Evolutionary conservation across 371 early-diverging fungal species (phyloP), one percentile per base, ranked within the genome.

Genomic region (Synchytrium microbalum): DNA sequence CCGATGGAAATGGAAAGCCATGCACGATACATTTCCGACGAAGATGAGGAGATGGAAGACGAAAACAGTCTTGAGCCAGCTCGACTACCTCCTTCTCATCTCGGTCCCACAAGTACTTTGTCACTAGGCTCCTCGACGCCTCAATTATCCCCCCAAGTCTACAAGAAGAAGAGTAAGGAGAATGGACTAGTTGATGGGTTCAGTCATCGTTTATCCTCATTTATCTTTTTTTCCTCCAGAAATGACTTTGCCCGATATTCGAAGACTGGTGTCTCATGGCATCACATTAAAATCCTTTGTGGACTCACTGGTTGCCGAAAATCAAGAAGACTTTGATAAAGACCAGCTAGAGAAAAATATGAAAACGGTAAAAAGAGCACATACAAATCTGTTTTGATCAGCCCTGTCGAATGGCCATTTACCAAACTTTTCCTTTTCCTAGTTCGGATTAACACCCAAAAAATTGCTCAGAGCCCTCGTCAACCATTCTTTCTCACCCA

Each of bases 181-280:
- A n/a, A n/a, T n/a, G n/a, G n/a, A n/a, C n/a, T n/a, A n/a, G n/a
- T n/a, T n/a, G n/a, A n/a, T n/a, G n/a, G n/a, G n/a, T n/a, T n/a
- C n/a, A n/a, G n/a, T n/a, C n/a, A n/a, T n/a, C n/a, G n/a, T n/a
- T n/a, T n/a, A n/a, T n/a, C n/a, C n/a, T n/a, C n/a, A n/a, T n/a
- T n/a, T n/a, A n/a, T n/a, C n/a, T n/a, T n/a, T n/a, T n/a, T n/a
- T n/a, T 52, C 16, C 23, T 32, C 53, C 51, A 69, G 74, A 63
- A 14, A 63, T 79, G 58, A 73, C 71, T 10, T 64, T 79, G 5
- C 29, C 64, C n/a, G 79, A 82, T 46, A 63, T 82, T 24, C 72
- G 76, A 32, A 70, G 67, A 38, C 66, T 80, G 32, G 73, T 82
- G 33, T 72, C 80, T 3, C 80, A 80, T 53, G 83, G 83, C 10